A percentile compares a stretch with the other conserved stretches of the same genome.
phyloP scores from a whole-genome alignment of 2,329 filamentous ascomycete genomes.

The Pseudogymnoascus sp. region DNA sequence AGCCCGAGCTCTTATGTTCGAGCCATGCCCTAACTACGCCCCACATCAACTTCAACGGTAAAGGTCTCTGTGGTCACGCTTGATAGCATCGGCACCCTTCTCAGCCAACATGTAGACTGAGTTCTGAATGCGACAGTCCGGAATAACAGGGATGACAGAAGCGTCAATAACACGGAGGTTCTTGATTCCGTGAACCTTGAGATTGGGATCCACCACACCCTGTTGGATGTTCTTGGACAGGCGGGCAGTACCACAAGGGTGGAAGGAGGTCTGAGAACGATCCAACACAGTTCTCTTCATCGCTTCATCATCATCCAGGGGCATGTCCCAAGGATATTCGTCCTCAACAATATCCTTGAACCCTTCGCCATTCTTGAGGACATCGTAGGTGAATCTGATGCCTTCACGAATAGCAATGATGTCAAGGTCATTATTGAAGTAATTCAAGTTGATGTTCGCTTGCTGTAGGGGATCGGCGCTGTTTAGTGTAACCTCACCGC shows the following conservation, averaged over 20 bases:
- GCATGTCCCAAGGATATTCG: conserved; percentile 55
- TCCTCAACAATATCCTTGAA: conserved; percentile 44
- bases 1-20: too few species aligned
- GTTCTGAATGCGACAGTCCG: conserved; percentile 50
- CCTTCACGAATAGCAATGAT: conserved; percentile 51
- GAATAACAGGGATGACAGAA: conserved; percentile 45
- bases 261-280: conserved; percentile 49
- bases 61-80: too few species aligned
- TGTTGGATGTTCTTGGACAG: too few species aligned
- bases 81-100: conserved; percentile 32
- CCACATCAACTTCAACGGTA: too few species aligned
- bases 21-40: too few species aligned
- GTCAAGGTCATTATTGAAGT: conserved; percentile 37
- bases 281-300: conserved; percentile 51
- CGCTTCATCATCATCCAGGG: conserved; percentile 37
- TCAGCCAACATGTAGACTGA: conserved; percentile 52
- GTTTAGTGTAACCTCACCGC: conserved; percentile 34
- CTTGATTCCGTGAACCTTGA: conserved; percentile 45
- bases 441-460: conserved; percentile 35
- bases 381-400: conserved; percentile 31
- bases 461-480: conserved; percentile 29
- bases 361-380: conserved; percentile 47
- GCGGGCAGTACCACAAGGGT: conserved; percentile 48
- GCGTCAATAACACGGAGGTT: conserved; percentile 48
- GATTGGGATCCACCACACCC: conserved; percentile 40